Evolutionary conservation across 371 early-diverging fungal genomes (phyloP), one percentile per base, ranked within the genome.

Genomic region (Mortierella sp.): DNA sequence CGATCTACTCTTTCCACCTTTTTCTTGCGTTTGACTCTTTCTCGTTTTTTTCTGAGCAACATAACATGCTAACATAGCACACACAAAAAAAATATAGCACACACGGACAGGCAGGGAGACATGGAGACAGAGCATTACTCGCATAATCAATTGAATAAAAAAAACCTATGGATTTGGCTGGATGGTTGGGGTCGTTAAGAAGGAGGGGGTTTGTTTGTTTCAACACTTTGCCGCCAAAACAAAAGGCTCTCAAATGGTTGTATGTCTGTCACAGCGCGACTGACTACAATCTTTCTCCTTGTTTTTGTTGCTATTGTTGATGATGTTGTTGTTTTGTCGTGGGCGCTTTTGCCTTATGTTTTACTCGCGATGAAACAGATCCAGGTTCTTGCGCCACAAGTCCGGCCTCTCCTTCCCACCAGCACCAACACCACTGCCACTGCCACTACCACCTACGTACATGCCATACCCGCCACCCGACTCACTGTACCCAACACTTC

Each of bases 281-380:
- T n/a, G 57, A 8, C 34, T 31, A 19, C 16, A 58, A 4, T n/a
- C 24, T 13, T 6, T 34, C 48, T n/a, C 34, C 65, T 38, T 60
- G n/a, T 14, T 48, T 26, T n/a, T 24, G 2, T 28, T 65, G 5
- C 16, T 75, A 24, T 75, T 11, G 6, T 11, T 13, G 13, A 11
- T 28, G 34, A 6, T 28, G 14, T 63, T 63, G 24, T 55, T 73
- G 31, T 34, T 50, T 70, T 70, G 34, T 19, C 19, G 19, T 6
- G 31, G 11, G 34, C 1, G 6, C 31, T 14, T 4, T 1, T 26
- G 60, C 5, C 4, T 14, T 50, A 48, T 14, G 11, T 9, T 70
- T 75, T 72, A 82, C 52, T 47, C 74, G 28, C 84, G 80, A 80
- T 82, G 86, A 80, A 80, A 80, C 80, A 82, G 42, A 47, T 80